Base-by-base conservation (phyloP, 2,329 filamentous ascomycete genomes). In the Xylaria sp. region DNA sequence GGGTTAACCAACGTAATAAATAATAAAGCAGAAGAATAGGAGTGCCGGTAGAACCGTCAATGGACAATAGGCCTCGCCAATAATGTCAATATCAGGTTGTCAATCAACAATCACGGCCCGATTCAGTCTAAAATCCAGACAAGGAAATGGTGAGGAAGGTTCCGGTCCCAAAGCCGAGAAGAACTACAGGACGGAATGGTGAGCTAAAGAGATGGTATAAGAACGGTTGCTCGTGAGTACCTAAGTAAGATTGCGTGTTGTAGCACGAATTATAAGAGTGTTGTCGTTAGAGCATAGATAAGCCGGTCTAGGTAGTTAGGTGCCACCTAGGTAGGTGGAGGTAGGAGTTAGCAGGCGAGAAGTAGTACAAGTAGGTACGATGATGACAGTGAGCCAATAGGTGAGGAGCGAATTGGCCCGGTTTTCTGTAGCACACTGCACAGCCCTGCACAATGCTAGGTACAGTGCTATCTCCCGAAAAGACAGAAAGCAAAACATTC, bases 361-460 rank as follows among this genome's bases (percentile, higher is more conserved):
- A 39, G 56, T 53, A 48, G 39, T 36, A n/a, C 24, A 4, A 27
- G 48, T 36, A 39, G 36, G 19, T 60, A 65, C 53, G 21, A 56
- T 56, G 48, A 67, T 68, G 65, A 65, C 61, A 47, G 55, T 27
- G 56, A 34, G 30, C 50, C 11, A 21, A 56, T 42, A 61, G 45
- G 54, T 34, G 39, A 19, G 9, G 34, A 48, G 21, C 51, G 39
- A 51, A 21, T 51, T 34, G 62, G 34, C 42, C 65, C 68, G 27
- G 55, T 68, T 65, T 70, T 65, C 39, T 50, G 42, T 27, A 19
- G 39, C 30, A 30, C 30, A 27, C 36, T 32, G 66, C 45, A 65
- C 62, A 48, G 39, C 34, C 24, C 63, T 55, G 50, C 21, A 36
- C 36, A 27, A 55, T 56, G 17, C 19, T 14, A 57, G 11, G 54